Percentiles rank a stretch among this genome's conserved stretches.
These are phyloP conservation scores for Aspergillus saccharolyticus DNA, from an alignment of 495 filamentous ascomycete species.

Conservation along the genomic window DNA sequence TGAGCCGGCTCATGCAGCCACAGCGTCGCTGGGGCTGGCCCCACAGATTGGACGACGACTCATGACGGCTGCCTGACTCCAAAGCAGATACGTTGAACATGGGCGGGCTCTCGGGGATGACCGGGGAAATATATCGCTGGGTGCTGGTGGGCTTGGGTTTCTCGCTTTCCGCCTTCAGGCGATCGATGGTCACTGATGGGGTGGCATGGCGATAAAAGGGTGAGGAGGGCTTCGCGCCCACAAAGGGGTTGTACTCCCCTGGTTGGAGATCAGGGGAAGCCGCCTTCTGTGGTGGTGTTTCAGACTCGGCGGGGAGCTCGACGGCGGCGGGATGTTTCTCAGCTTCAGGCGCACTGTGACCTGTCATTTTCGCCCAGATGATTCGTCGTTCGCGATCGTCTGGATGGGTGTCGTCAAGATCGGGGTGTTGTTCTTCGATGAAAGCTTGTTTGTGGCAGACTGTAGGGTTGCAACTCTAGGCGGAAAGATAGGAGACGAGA, in stretches of 20 bases:
- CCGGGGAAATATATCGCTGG: slow-evolving; percentile 13
- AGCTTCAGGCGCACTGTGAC: not conserved
- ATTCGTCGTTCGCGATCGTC: not conserved
- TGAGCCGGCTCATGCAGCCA: slow-evolving; percentile 37
- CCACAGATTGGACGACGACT: slow-evolving; percentile 38
- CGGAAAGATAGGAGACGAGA: not conserved
- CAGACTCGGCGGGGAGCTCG: not conserved
- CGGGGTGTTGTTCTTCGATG: not conserved
- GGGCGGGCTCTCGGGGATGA: not conserved
- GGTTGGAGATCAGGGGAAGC: not conserved
- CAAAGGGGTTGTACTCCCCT: slow-evolving; percentile 36
- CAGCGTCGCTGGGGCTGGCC: slow-evolving; percentile 27
- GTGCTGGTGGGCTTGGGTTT: slow-evolving; percentile 25
- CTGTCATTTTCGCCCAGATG: slow-evolving; percentile 1
- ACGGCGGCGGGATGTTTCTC: not conserved
- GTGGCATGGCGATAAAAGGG: slow-evolving; percentile 57
- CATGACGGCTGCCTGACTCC: slow-evolving; percentile 15
- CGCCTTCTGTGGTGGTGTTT: not conserved
- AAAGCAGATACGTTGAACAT: not conserved
- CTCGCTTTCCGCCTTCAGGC: slow-evolving; percentile 26
- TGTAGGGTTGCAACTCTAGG: not conserved
- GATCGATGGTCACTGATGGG: slow-evolving; percentile 44
- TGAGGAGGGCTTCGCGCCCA: slow-evolving; percentile 49
- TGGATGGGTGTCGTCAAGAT: not conserved
- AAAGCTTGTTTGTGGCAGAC: not conserved